A percentile compares a stretch with the other conserved stretches of the same genome.
Evolutionary conservation across 768 basidiomycete genomes (phyloP).

Genomic region (Suillus variegatus): DNA sequence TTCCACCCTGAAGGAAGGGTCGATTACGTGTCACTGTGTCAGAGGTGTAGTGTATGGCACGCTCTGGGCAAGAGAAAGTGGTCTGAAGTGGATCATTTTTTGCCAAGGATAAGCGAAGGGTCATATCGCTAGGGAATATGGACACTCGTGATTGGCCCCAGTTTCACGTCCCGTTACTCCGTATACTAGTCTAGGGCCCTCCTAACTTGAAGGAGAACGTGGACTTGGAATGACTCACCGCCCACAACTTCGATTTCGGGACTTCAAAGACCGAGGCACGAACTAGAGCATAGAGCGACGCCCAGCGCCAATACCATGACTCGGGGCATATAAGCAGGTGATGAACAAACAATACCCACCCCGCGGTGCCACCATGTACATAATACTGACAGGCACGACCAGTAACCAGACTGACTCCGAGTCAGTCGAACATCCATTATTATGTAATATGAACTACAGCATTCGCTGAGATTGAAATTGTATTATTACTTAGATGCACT

Average conservation of each 20-base stretch:
- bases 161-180: background rate
- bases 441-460: conserved; percentile 6
- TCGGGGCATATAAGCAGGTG: background rate
- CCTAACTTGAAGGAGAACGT: too few relatives aligned
- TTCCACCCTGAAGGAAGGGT: conserved; percentile 10
- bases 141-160: background rate
- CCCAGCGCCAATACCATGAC: background rate
- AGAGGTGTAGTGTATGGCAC: conserved; percentile 16
- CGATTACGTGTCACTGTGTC: conserved; percentile 17
- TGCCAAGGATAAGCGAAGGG: conserved; percentile 21
- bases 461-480: conserved; percentile 4
- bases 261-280: too few relatives aligned
- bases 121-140: conserved; percentile 16
- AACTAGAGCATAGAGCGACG: background rate
- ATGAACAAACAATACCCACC: background rate
- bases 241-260: background rate
- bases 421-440: background rate
- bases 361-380: background rate
- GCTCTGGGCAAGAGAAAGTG: conserved; percentile 21
- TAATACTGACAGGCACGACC: background rate
- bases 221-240: background rate
- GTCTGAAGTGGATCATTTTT: conserved; percentile 28
- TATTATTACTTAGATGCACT: background rate
- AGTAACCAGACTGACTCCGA: too few relatives aligned
- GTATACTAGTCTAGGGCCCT: background rate